Evolutionary conservation across 768 basidiomycete species (phyloP), one percentile per base, ranked within the genome.

Genomic region (Phlegmacium glaucopus): DNA sequence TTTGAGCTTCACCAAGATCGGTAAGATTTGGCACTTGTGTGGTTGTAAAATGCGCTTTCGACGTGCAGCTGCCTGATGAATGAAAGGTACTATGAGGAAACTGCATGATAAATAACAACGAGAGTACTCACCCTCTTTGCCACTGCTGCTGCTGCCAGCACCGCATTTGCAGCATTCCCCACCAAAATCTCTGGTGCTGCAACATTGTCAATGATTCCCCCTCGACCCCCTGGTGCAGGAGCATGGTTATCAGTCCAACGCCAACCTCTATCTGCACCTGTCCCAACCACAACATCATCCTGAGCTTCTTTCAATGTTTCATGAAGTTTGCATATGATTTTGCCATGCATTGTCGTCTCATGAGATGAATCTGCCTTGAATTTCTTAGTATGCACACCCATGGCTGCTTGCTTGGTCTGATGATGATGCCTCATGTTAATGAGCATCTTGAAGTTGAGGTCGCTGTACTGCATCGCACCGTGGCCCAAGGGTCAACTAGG

Each of bases 371-470:
- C 4, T 25, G 10, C 32, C 32, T 30, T 41, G 6, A 26, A 4
- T 32, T 50, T 44, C 6, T 10, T 25, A 1, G 50, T 52, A 8
- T 51, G 48, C 13, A 55, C 43, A 26, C 54, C 54, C 1, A 27
- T 5, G 0, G 50, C 48, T 28, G 59, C 55, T 26, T 61, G 55
- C 35, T 50, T 48, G 2, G 58, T 61, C 32, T 61, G 53, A 39
- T 61, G 58, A 17, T 30, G 5, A 2, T 26, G 15, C 2, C 50
- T 47, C 41, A 55, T n/a, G 0, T 48, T 9, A 4, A 59, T 44
- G 9, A 59, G 28, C 16, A 26, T 3, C 11, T 45, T 30, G 27
- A 48, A 27, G 38, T 53, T 46, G 12, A 53, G 36, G n/a, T 44
- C 37, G 39, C 34, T 30, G 35, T 25, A 35, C 25, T 16, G 38